Base-by-base conservation (phyloP, 2,329 filamentous ascomycete species). In the Parasarocladium wereldwijsianum region DNA sequence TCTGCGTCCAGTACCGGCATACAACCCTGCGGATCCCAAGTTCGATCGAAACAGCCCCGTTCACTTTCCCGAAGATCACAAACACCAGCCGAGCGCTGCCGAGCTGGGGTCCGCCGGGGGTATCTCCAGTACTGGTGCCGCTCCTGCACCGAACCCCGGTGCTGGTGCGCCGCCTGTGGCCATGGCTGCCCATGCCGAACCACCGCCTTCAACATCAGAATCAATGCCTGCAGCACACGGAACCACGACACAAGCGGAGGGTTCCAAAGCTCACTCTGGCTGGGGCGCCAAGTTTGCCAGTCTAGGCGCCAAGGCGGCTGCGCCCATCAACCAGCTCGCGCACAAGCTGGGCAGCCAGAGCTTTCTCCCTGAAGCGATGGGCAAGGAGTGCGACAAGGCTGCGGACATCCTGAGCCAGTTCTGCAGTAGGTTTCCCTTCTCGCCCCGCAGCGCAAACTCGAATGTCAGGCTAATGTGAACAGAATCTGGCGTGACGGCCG, bases 321-420 rank as follows among this genome's bases (percentile, higher is more conserved):
- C 67, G 1, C 83, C 84, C 3, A 75, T 93, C 45, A 93, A 93
- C 48, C 73, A 66, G 35, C 52, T 93, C 14, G 82, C 77, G 11
- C 84, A 92, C 54, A 84, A 78, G 53, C 62, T 93, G 21, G 84
- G 84, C n/a, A 56, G 55, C 27, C 84, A 93, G 52, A 78, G 81
- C 14, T 93, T 93, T 53, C 78, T 86, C 68, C 85, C 85, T 2
- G 82, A 78, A 32, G 76, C 77, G 2, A 61, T 93, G 39, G 85
- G 93, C 47, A 84, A 84, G 51, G 86, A 93, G 57, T 80, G 78
- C 42, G 84, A 93, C 54, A 93, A 93, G 59, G 83, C 84, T 1
- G 84, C 85, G 19, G 63, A 81, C 9, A 93, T 93, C 27, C 51
- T 93, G 16, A 71, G 70, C 46, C 80, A 75, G 38, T 94, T 94